phyloP scores from a whole-genome alignment of 805 yeast species.

The Wickerhamiella qilinensis region DNA sequence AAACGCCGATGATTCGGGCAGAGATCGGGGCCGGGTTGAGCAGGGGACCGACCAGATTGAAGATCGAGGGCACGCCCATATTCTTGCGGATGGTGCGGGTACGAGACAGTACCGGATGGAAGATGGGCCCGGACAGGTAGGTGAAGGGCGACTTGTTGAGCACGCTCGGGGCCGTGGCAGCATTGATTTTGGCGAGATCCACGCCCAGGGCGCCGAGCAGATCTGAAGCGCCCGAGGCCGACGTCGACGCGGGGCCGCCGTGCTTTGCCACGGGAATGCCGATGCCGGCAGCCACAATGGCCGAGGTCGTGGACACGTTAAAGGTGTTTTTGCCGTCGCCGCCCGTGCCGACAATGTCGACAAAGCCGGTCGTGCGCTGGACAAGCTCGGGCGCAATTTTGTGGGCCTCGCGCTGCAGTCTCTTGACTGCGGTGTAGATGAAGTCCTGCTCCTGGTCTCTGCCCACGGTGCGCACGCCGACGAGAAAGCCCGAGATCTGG shows the following conservation, averaged over 20 bases:
- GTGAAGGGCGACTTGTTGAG: conserved; percentile 34
- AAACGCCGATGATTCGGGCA: conserved; percentile 82
- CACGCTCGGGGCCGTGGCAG: conserved; percentile 41
- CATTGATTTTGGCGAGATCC: conserved; percentile 55
- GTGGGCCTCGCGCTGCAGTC: conserved; percentile 39
- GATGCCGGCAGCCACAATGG: conserved; percentile 88
- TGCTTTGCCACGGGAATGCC: conserved; percentile 72
- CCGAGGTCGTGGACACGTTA: conserved; percentile 89
- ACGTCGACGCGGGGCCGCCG: conserved; percentile 94
- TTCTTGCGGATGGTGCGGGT: conserved; percentile 66
- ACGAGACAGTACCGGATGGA: conserved; percentile 79
- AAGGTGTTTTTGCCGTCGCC: conserved; percentile 98
- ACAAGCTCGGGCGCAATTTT: conserved; percentile 11
- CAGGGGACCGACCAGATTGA: conserved; percentile 87
- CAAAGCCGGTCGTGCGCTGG: conserved; percentile 29
- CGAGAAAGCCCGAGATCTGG: conserved; percentile 62
- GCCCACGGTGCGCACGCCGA: conserved; percentile 56
- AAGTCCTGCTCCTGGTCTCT: conserved; percentile 67
- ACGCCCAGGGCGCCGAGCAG: conserved; percentile 67
- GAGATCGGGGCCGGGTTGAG: conserved; percentile 75
- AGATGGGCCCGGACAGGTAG: conserved; percentile 82
- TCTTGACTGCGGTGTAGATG: conserved; percentile 72
- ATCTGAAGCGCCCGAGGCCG: conserved; percentile 89
- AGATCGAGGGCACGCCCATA: conserved; percentile 81
- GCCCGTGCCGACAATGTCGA: conserved; percentile 96